Conservation (phyloP, 768 basidiomycete species). For the Macrolepiota fuliginosa region DNA sequence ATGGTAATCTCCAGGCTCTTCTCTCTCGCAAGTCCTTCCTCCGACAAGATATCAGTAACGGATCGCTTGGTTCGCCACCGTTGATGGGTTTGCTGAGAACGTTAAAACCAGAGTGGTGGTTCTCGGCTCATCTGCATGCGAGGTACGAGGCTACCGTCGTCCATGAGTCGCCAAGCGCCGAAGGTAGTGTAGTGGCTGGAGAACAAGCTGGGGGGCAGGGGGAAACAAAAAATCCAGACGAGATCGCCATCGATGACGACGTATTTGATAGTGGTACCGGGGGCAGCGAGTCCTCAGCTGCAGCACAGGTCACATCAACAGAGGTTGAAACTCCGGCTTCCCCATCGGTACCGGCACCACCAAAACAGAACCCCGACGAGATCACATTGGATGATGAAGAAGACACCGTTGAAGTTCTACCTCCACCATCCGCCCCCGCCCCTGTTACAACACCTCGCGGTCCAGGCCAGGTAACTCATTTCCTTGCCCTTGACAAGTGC, state of each 20-base stretch:
- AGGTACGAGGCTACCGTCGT: conserved; percentile 73
- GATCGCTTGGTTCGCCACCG: conserved; percentile 83
- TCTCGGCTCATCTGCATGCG: conserved; percentile 87
- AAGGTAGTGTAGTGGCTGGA: neutral
- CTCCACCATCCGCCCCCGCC: conserved; percentile 24
- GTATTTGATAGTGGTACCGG: conserved; percentile 23
- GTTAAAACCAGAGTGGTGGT: conserved; percentile 86
- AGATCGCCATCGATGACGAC: conserved; percentile 45
- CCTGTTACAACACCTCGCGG: conserved; percentile 13
- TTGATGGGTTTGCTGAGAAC: conserved; percentile 72
- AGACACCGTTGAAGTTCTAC: conserved; percentile 34
- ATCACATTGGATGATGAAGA: conserved; percentile 48
- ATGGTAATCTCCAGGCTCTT: conserved; percentile 67
- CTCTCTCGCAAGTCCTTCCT: conserved; percentile 80
- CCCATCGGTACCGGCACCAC: neutral
- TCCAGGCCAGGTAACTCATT: conserved; percentile 51
- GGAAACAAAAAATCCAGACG: conserved; percentile 42
- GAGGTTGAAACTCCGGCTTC: neutral
- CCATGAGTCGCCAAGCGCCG: conserved; percentile 29
- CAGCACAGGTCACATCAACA: neutral
- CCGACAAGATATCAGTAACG: conserved; percentile 59
- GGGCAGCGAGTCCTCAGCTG: neutral
- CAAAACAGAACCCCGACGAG: conserved; percentile 46
- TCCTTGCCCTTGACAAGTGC: conserved; percentile 92
- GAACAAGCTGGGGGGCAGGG: neutral